Conservation (phyloP, 2,329 filamentous ascomycete species). For the Beauveria sp. region DNA sequence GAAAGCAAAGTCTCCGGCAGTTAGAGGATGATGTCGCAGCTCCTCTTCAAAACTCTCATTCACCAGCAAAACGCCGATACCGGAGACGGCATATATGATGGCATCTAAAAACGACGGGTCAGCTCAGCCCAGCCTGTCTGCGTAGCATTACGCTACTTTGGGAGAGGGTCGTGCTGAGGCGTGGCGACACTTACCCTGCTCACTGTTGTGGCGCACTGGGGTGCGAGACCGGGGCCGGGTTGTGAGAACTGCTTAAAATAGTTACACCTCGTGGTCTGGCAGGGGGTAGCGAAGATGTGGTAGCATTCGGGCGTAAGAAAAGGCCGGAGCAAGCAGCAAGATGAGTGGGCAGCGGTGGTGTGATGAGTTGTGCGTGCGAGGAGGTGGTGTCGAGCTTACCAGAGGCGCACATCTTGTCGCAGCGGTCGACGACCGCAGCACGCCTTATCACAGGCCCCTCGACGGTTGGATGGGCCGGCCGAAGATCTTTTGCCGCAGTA, state of each 20-base stretch:
- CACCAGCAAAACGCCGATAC: slow-evolving; percentile 53
- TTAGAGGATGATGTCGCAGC: slow-evolving; percentile 47
- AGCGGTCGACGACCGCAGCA: slow-evolving; percentile 55
- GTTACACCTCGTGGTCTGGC: slow-evolving; percentile 16
- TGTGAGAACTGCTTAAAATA: slow-evolving; percentile 43
- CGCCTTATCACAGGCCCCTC: slow-evolving; percentile 27
- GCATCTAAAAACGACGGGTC: slow-evolving; percentile 40
- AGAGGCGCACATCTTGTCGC: slow-evolving; percentile 59
- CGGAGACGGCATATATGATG: slow-evolving; percentile 58
- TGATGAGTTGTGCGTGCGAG: neutral
- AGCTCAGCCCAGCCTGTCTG: neutral
- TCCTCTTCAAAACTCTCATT: slow-evolving; percentile 44
- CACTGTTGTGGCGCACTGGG: slow-evolving; percentile 61
- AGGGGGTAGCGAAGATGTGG: slow-evolving; percentile 1
- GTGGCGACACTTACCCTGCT: slow-evolving; percentile 44
- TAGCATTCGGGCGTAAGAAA: slow-evolving; percentile 5
- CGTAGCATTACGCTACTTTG: neutral
- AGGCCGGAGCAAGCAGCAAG: slow-evolving; percentile 1
- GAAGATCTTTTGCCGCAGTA: slow-evolving; percentile 39
- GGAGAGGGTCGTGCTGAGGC: neutral
- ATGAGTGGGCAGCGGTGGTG: neutral
- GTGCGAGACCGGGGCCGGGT: slow-evolving; percentile 55
- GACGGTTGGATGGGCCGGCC: slow-evolving; percentile 28
- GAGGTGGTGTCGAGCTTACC: slow-evolving; percentile 33
- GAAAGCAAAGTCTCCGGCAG: slow-evolving; percentile 60